phyloP scores from a whole-genome alignment of 2,329 filamentous ascomycete genomes.

The Fusarium tricinctum region DNA sequence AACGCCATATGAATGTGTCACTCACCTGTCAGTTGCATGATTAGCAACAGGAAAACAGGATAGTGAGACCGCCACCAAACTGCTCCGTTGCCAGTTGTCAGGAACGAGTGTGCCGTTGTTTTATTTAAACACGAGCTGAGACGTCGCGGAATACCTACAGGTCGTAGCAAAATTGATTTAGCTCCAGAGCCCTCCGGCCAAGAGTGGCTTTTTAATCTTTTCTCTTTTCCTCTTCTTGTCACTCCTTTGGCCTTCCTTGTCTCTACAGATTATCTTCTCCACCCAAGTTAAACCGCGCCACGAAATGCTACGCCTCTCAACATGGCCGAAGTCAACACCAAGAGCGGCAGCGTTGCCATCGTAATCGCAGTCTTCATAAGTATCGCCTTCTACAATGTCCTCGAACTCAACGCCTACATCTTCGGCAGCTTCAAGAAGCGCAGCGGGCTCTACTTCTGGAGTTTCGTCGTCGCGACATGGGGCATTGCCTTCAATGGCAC shows the following conservation, averaged over 20 bases:
- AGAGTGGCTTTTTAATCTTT: not conserved
- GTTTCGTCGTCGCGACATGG: constrained; percentile 52
- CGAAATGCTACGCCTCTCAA: constrained; percentile 5
- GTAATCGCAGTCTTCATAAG: constrained; percentile 45
- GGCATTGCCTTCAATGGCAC: constrained; percentile 56
- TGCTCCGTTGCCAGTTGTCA: not conserved
- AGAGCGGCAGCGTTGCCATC: constrained; percentile 33
- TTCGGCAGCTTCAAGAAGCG: constrained; percentile 52
- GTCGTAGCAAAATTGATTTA: not conserved
- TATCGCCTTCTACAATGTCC: constrained; percentile 52
- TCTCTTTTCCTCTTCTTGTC: not conserved
- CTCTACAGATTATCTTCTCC: not conserved
- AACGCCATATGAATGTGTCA: not conserved
- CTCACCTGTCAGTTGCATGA: not conserved
- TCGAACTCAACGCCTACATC: constrained; percentile 54
- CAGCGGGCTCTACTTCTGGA: constrained; percentile 57
- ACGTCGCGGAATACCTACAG: not conserved
- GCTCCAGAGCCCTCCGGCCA: no score
- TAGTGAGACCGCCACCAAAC: not conserved
- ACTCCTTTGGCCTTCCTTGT: not conserved
- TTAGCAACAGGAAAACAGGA: not conserved
- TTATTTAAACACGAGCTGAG: not conserved
- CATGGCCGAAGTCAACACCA: constrained; percentile 26
- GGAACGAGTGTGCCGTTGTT: not conserved
- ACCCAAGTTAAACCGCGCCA: not conserved